A percentile compares a stretch with the other conserved stretches of the same genome.
Evolutionary conservation across 805 yeast genomes (phyloP).

Genomic region (Saturnispora dispora): DNA sequence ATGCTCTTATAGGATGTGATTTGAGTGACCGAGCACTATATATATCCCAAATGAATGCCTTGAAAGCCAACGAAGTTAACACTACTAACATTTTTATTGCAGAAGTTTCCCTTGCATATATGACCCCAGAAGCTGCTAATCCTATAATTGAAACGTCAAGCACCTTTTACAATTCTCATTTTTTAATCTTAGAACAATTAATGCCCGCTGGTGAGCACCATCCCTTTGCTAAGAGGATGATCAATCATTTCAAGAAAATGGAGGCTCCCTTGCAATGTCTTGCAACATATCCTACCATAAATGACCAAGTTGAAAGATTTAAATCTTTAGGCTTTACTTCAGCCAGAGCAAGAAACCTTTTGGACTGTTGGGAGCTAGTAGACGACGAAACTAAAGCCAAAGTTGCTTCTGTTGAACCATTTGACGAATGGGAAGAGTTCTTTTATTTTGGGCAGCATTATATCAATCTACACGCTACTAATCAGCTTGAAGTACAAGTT

Average conservation of each 20-base stretch:
- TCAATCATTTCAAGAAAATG: conserved; percentile 56
- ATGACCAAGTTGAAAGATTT: conserved; percentile 40
- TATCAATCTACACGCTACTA: conserved; percentile 55
- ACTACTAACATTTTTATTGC: conserved; percentile 56
- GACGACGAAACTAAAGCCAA: conserved; percentile 32
- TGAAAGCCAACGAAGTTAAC: conserved; percentile 20
- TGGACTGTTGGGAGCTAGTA: conserved; percentile 47
- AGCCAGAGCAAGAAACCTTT: conserved; percentile 46
- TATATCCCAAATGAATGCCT: conserved; percentile 20
- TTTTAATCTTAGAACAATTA: conserved; percentile 61
- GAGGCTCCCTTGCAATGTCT: conserved; percentile 66
- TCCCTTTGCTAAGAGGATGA: conserved; percentile 68
- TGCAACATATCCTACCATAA: conserved; percentile 40
- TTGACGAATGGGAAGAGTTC: conserved; percentile 83
- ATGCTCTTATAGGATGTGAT: conserved; percentile 60
- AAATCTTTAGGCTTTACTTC: conserved; percentile 33
- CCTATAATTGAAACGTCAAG: conserved; percentile 44
- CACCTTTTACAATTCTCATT: conserved; percentile 41
- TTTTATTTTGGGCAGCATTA: conserved; percentile 69
- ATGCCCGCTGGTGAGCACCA: conserved; percentile 54
- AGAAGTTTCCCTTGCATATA: conserved; percentile 76
- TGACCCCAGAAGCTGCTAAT: conserved; percentile 61
- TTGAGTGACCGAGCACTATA: conserved; percentile 40
- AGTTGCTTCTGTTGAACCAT: conserved; percentile 49
- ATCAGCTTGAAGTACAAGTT: conserved; percentile 16